Conservation (phyloP, 768 basidiomycete species). For the Boletus rubroflammeus region DNA sequence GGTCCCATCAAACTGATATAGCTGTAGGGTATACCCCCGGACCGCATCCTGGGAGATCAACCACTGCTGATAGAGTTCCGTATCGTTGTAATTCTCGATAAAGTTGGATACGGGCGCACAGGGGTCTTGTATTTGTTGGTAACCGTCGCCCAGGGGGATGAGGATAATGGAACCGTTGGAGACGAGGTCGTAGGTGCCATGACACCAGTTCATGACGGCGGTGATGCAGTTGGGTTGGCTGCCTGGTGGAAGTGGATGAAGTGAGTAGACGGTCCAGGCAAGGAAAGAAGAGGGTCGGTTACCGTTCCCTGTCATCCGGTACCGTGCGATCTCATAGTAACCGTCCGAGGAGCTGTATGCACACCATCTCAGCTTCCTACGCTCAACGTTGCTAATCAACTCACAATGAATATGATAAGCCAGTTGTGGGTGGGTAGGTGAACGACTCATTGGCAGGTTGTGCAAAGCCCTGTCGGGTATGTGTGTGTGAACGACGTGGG, state of each 20-base stretch:
- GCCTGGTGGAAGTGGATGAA: slow-evolving; percentile 41
- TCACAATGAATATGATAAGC: slow-evolving; percentile 87
- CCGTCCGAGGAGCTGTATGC: slow-evolving; percentile 58
- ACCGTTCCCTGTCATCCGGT: slow-evolving; percentile 89
- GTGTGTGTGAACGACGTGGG: not conserved
- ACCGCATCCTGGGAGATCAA: slow-evolving; percentile 65
- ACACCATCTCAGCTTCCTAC: not conserved
- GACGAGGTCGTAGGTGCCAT: slow-evolving; percentile 69
- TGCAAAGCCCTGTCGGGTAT: slow-evolving; percentile 63
- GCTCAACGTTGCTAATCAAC: slow-evolving; percentile 21
- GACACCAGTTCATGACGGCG: slow-evolving; percentile 85
- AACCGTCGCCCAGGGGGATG: slow-evolving; percentile 79
- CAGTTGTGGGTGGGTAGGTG: slow-evolving; percentile 79
- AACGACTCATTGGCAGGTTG: slow-evolving; percentile 82
- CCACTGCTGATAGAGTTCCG: slow-evolving; percentile 65
- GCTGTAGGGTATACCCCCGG: slow-evolving; percentile 63
- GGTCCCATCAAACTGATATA: slow-evolving; percentile 76
- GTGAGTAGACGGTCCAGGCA: not conserved
- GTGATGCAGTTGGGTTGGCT: slow-evolving; percentile 85
- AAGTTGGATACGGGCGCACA: slow-evolving; percentile 88
- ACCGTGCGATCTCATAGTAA: slow-evolving; percentile 87
- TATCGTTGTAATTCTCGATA: slow-evolving; percentile 77
- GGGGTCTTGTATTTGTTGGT: slow-evolving; percentile 91
- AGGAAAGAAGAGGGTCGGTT: not conserved
- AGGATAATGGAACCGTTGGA: slow-evolving; percentile 79